A percentile compares a stretch with the other conserved stretches of the same genome.
phyloP scores from a whole-genome alignment of 106 monocot species.

The Iris macrosiphon region DNA sequence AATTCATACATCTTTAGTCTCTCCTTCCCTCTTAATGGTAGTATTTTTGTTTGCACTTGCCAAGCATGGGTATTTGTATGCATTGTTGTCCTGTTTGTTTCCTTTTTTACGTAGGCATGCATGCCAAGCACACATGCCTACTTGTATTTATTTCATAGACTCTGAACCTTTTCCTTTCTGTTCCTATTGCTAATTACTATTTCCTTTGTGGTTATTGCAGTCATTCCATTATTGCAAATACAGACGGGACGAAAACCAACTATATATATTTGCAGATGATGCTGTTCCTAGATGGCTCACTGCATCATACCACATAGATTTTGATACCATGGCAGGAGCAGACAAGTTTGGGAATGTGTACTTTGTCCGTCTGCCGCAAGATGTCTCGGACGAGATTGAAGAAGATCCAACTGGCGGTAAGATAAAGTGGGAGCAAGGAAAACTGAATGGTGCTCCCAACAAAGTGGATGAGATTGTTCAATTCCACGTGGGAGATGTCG shows the following conservation, averaged over 20 bases:
- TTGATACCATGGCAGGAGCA: constrained; percentile 96
- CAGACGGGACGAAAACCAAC: constrained; percentile 85
- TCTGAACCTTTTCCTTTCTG: no score
- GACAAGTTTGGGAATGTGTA: constrained; percentile 98
- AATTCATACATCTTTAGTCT: no score
- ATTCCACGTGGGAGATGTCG: constrained; percentile 95
- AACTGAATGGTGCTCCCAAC: constrained; percentile 94
- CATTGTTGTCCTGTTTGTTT: no score
- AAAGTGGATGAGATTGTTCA: constrained; percentile 98
- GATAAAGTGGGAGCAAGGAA: constrained; percentile 98
- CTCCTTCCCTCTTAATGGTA: no score
- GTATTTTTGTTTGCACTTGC: no score
- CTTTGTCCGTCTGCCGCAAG: constrained; percentile 85
- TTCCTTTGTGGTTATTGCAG: constrained; percentile 34
- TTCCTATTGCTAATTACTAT: constrained; percentile 1
- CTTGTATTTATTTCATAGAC: no score
- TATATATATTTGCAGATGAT: constrained; percentile 96
- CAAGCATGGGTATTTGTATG: no score
- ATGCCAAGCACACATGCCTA: no score
- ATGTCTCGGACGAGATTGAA: constrained; percentile 94
- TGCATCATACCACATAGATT: constrained; percentile 85
- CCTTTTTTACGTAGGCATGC: no score
- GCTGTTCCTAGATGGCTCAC: constrained; percentile 92
- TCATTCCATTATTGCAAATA: constrained; percentile 99
- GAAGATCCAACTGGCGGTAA: constrained; percentile 97